Evolutionary conservation across 306 rosid genomes (phyloP).

Genomic region (Crotalaria pallida): DNA sequence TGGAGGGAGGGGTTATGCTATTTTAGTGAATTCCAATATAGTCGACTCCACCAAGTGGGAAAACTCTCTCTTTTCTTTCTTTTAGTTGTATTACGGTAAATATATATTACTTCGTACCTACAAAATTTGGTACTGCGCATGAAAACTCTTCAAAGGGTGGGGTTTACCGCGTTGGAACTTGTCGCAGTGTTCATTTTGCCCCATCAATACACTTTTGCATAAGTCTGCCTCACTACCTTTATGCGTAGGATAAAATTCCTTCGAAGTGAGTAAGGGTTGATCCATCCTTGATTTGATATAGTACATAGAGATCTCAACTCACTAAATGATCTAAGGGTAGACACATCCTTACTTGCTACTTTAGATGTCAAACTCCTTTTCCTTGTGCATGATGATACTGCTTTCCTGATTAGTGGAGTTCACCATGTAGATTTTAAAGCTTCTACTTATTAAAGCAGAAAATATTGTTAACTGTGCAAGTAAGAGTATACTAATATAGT

Average conservation of each 20-base stretch:
- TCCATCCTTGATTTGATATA: no score
- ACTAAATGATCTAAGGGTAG: no score
- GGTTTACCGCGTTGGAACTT: neutral
- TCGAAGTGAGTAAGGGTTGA: no score
- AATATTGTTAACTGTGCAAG: neutral
- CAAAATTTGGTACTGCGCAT: neutral
- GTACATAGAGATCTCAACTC: no score
- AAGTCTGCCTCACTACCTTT: neutral
- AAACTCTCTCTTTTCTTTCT: no score
- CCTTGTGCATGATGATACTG: no score
- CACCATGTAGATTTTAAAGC: neutral
- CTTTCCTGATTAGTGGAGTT: neutral
- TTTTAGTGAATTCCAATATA: no score
- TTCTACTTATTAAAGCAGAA: neutral
- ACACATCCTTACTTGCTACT: no score
- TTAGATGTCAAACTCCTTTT: no score
- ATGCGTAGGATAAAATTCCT: no score
- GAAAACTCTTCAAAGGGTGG: neutral
- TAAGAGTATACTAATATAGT: neutral
- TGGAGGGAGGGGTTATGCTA: no score
- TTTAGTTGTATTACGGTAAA: neutral
- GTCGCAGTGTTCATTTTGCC: neutral
- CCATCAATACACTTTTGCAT: neutral
- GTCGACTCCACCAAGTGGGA: no score
- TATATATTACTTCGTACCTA: neutral